Evolutionary conservation across 225 moss, liverwort and hornwort genomes (phyloP).

Genomic region (Ulota crispa): DNA sequence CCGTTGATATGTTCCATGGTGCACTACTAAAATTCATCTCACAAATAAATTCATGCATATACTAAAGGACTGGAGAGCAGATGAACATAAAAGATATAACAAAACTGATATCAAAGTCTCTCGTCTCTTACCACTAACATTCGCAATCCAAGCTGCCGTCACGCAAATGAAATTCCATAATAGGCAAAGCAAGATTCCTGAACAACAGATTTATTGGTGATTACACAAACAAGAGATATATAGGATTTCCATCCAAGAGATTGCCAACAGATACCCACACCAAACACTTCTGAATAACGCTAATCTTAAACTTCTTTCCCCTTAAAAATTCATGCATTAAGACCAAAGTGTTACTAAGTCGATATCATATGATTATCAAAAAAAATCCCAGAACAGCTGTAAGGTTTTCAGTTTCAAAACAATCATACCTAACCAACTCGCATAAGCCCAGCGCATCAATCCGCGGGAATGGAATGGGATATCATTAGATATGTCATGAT

Average conservation of each 20-base stretch:
- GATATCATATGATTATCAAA: background rate
- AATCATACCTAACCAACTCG: constrained; percentile 76
- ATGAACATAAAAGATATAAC: constrained; percentile 1
- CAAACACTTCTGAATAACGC: background rate
- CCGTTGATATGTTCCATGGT: background rate
- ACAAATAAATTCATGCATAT: background rate
- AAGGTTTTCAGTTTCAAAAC: background rate
- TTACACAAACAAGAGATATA: background rate
- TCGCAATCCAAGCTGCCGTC: constrained; percentile 71
- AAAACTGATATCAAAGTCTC: background rate
- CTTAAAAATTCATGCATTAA: background rate
- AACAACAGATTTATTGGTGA: background rate
- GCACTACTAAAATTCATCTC: background rate
- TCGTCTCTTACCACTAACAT: constrained; percentile 55
- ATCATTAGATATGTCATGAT: constrained; percentile 79
- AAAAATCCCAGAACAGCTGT: background rate
- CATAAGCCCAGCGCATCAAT: constrained; percentile 71
- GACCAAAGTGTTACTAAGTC: background rate
- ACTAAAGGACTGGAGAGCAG: background rate
- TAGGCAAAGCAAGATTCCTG: constrained; percentile 74
- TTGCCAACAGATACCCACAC: background rate
- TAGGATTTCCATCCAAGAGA: background rate
- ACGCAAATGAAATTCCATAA: constrained; percentile 80
- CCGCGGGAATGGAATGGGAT: constrained; percentile 75
- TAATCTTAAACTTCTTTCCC: background rate